Evolutionary conservation across 345 rosid genomes (phyloP).

Genomic region (Gossypium australe): DNA sequence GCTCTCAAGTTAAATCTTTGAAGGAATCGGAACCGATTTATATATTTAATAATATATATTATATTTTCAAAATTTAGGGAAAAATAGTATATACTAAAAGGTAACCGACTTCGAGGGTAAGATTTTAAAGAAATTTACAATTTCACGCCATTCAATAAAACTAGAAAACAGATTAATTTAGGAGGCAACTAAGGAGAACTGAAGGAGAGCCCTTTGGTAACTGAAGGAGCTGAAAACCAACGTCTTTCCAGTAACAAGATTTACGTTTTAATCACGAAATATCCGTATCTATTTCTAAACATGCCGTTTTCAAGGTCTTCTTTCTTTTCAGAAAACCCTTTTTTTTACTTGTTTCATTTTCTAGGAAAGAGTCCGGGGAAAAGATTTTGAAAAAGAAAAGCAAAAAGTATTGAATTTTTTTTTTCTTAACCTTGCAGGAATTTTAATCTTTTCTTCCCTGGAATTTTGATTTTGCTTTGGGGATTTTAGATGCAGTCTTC

Average conservation of each 20-base stretch:
- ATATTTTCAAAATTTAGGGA: neutral
- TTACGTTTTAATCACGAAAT: neutral
- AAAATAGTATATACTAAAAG: neutral
- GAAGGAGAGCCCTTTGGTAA: slow-evolving; percentile 20
- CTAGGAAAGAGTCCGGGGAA: neutral
- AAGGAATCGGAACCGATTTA: neutral
- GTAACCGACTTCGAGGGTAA: neutral
- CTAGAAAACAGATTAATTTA: neutral
- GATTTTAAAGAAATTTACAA: neutral
- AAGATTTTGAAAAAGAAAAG: neutral
- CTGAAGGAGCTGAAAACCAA: slow-evolving; percentile 16
- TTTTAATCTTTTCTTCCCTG: slow-evolving; percentile 35
- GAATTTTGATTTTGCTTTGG: slow-evolving; percentile 29
- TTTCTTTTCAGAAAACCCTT: neutral
- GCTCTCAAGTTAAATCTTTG: neutral
- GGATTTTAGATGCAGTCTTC: slow-evolving; percentile 48
- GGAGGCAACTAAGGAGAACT: neutral
- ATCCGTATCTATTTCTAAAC: slow-evolving; percentile 14
- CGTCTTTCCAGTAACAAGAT: slow-evolving; percentile 21
- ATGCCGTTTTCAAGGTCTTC: slow-evolving; percentile 49
- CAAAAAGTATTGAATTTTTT: neutral
- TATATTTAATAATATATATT: neutral
- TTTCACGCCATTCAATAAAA: neutral
- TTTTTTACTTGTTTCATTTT: neutral
- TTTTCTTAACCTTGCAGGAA: slow-evolving; percentile 21